Evolutionary conservation across 1,284 basidiomycete genomes (phyloP), one percentile per base, ranked within the genome.

Genomic region (Amylostereum areolatum): DNA sequence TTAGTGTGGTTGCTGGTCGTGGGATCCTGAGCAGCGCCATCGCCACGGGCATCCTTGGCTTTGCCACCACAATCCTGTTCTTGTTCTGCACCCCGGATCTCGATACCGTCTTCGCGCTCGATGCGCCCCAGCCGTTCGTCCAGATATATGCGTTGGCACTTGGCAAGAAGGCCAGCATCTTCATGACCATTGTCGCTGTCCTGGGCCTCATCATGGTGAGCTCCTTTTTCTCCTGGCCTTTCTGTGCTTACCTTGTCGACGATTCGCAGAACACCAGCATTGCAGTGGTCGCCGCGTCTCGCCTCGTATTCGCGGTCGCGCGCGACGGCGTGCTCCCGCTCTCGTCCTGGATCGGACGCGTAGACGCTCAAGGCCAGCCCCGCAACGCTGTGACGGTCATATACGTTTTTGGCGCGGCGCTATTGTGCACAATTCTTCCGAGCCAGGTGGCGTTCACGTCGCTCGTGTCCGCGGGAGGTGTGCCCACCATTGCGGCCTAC

Each of bases 391-490:
- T 92, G 6, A 90, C 86, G 0, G 80, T 92, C 57, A 90, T 92
- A 62, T 87, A 79, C 62, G 62, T 86, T 52, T 91, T 91, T 57
- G 85, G 78, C 0, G 84, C 85, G 0, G 47, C 68, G 29, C 59
- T 93, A 10, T 72, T 93, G 25, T 92, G 89, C 71, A 86, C 87
- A 3, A 92, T 93, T 58, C 70, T 93, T 29, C 88, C 90, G 1
- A 90, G 87, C 56, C 80, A 85, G 56, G 91, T 92, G 35, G 91
- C 91, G 1, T 94, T 93, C 70, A 89, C 83, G 2, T 91, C 88
- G 12, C 73, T 93, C 50, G 78, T 92, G 39, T 91, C 88, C 7
- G 91, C 90, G 6, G 86, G 86, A 18, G 88, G 74, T 7, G 75
- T 90, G 6, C 89, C 89, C 1, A 91, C 86, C 1, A 88, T 90